Conservation (phyloP, 441 rosid genomes). For the Adansonia rubrostipa region DNA sequence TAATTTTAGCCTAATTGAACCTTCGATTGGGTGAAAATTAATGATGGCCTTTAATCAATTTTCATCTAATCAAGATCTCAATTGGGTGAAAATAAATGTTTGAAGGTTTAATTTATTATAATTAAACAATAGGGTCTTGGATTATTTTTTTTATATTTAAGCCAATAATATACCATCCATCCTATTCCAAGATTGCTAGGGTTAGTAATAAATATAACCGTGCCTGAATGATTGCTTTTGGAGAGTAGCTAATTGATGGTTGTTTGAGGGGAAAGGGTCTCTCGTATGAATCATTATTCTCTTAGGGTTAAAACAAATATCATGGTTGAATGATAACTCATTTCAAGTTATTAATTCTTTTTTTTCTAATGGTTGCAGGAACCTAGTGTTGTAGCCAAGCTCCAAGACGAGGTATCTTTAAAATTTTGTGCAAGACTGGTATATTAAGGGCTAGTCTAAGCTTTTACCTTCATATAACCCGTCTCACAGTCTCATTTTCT, state of each 20-base stretch:
- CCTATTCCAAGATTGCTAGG: background rate
- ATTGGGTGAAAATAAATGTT: no score
- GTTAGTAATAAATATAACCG: background rate
- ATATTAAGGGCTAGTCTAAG: constrained; percentile 5
- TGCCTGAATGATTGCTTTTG: background rate
- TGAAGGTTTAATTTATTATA: no score
- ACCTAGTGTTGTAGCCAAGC: constrained; percentile 78
- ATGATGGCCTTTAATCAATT: no score
- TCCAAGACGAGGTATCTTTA: constrained; percentile 77
- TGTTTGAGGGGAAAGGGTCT: background rate
- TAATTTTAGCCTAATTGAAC: no score
- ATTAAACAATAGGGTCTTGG: no score
- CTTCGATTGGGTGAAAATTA: no score
- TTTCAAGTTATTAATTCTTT: constrained; percentile 16
- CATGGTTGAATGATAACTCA: constrained; percentile 10
- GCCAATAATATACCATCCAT: background rate
- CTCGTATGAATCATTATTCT: background rate
- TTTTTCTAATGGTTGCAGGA: constrained; percentile 57
- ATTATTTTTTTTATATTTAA: no score
- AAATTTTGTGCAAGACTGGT: constrained; percentile 15
- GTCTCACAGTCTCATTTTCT: background rate
- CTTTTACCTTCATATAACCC: constrained; percentile 19
- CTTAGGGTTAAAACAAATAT: background rate
- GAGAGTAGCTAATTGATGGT: background rate
- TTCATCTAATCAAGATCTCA: no score